A percentile compares a stretch with the other conserved stretches of the same genome.
Conservation (phyloP, 805 yeast genomes). For the Debaryomyces prosopidis region DNA sequence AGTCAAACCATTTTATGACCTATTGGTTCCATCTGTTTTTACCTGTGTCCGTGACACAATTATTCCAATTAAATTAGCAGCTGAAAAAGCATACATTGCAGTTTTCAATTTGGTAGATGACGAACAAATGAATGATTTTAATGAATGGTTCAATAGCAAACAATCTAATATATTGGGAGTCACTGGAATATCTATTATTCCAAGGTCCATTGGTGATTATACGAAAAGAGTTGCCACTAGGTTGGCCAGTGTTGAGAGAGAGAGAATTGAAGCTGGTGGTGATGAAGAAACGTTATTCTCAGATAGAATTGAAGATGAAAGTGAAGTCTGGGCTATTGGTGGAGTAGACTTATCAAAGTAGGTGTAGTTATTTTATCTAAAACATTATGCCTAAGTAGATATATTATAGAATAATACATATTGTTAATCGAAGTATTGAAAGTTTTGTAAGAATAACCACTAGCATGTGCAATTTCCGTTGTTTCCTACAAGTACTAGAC, state of each 20-base stretch:
- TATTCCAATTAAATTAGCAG: slow-evolving; percentile 91
- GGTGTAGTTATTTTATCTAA: too few relatives aligned
- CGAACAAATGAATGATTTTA: slow-evolving; percentile 51
- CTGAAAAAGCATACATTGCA: slow-evolving; percentile 83
- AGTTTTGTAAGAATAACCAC: too few relatives aligned
- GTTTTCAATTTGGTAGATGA: slow-evolving; percentile 75
- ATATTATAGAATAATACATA: too few relatives aligned
- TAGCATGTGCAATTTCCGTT: too few relatives aligned
- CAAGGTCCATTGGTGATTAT: slow-evolving; percentile 83
- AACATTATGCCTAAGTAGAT: not conserved
- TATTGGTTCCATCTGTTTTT: slow-evolving; percentile 72
- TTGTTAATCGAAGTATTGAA: too few relatives aligned
- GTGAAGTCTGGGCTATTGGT: slow-evolving; percentile 87
- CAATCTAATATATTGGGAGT: slow-evolving; percentile 36
- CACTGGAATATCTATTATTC: slow-evolving; percentile 49
- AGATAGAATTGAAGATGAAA: slow-evolving; percentile 83
- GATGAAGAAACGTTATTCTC: slow-evolving; percentile 82
- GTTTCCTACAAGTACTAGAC: too few relatives aligned
- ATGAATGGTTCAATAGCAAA: slow-evolving; percentile 59
- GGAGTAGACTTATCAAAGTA: slow-evolving; percentile 49
- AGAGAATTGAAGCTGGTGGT: slow-evolving; percentile 86
- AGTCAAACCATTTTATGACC: slow-evolving; percentile 54
- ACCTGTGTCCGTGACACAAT: slow-evolving; percentile 82
- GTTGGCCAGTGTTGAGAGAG: slow-evolving; percentile 84
- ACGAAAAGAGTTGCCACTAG: slow-evolving; percentile 87